Percentiles rank a stretch among this genome's conserved stretches.
phyloP scores from a whole-genome alignment of 2,329 filamentous ascomycete genomes.

The Colletotrichum trifolii region DNA sequence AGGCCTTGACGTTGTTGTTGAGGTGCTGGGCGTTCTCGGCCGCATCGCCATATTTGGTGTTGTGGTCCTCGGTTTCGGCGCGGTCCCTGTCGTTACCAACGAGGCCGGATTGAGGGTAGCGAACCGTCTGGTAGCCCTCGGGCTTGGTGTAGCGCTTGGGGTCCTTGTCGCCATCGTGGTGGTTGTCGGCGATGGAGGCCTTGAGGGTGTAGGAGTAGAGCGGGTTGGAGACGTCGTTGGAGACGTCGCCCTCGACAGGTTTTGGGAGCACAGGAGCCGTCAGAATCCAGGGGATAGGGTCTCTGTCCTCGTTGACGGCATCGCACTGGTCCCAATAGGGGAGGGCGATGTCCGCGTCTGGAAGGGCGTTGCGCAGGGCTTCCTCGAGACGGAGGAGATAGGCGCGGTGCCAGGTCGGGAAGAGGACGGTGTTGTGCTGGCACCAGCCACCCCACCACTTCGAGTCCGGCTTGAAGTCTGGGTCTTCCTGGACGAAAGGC shows the following conservation, averaged over 20 bases:
- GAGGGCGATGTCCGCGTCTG: constrained; percentile 31
- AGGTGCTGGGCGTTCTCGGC: background rate
- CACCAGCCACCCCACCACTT: constrained; percentile 46
- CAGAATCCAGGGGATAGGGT: background rate
- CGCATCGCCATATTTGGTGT: constrained; percentile 14
- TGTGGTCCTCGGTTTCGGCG: constrained; percentile 24
- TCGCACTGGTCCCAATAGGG: constrained; percentile 40
- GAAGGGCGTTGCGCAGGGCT: constrained; percentile 35
- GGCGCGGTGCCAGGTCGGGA: constrained; percentile 46
- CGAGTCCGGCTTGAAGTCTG: constrained; percentile 7
- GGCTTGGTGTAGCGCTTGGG: constrained; percentile 38
- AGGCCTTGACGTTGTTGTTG: constrained; percentile 18
- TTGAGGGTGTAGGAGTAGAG: constrained; percentile 41
- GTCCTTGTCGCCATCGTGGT: background rate
- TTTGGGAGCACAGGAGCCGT: background rate
- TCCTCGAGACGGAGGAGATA: constrained; percentile 42
- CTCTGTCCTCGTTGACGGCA: background rate
- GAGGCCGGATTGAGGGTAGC: constrained; percentile 42
- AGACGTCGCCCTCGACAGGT: background rate
- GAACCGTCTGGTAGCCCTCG: constrained; percentile 39
- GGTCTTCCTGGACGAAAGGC: constrained; percentile 41
- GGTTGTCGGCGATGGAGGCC: constrained; percentile 33
- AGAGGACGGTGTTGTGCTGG: constrained; percentile 44
- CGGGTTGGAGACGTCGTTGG: constrained; percentile 36
- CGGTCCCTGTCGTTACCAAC: constrained; percentile 31